Base-by-base conservation (phyloP, 2,329 filamentous ascomycete species). In the Blastomyces silverae region DNA sequence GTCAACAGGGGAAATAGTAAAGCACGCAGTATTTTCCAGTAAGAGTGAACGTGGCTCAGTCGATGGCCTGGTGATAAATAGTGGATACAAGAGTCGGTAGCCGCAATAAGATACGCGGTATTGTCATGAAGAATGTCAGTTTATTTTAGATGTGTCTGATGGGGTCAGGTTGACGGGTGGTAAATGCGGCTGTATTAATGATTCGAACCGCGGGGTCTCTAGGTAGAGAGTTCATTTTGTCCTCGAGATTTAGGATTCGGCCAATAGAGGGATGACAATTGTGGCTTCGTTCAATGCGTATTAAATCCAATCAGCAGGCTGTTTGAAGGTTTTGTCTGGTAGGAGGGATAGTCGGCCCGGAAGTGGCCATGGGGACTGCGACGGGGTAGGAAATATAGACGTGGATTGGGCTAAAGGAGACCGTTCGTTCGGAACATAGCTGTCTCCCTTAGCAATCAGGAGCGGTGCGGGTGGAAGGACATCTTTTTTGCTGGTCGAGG, bases 241-340 rank as follows among this genome's bases (percentile, higher is more conserved):
- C 28, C 20, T 34, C 25, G 17, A 34, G 17, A 37, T 56, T 37
- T n/a, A 20, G 8, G 17, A 22, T 31, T 56, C 6, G 13, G 22
- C 13, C 25, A 42, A 39, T 25, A 17, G 2, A 46, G 6, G 37
- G 39, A 6, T 42, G 13, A 10, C 6, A n/a, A n/a, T 17, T 13
- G n/a, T 56, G 31, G 10, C 22, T 22, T 52, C 22, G 20, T 37
- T 20, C 7, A 53, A 17, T 25, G n/a, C 8, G 7, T 10, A 39
- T 11, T 42, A 61, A 48, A 61, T 61, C 58, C 58, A 61, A 34
- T 46, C 25, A 31, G 44, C 58, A 17, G 58, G 58, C 17, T 48
- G 42, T 15, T 48, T 61, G 44, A 61, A 61, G n/a, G 58, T 61
- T 46, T 42, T 50, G 22, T 42, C 48, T 37, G 58, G 58, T 31